These are phyloP conservation scores for Haplosporangium sp. DNA, from an alignment of 371 early-diverging fungal genomes.

Conservation along the genomic window DNA sequence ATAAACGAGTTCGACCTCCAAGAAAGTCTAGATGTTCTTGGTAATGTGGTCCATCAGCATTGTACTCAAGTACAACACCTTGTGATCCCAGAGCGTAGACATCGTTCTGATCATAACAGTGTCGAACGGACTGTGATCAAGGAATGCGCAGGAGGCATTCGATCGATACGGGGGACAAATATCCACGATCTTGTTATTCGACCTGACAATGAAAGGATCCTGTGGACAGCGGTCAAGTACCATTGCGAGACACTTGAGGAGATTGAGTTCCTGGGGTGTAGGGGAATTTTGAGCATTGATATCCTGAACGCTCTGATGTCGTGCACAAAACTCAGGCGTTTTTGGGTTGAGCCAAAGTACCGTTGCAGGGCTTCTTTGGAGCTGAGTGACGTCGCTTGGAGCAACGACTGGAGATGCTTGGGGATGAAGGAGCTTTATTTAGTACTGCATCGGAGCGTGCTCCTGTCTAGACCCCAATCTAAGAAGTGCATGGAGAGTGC, in stretches of 20 bases:
- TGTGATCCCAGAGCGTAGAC: no score
- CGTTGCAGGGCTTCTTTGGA: neutral
- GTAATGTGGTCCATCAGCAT: no score
- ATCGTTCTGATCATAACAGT: no score
- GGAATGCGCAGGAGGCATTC: no score
- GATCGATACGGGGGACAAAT: neutral
- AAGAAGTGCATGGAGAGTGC: neutral
- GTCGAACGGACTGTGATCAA: no score
- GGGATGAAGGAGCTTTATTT: neutral
- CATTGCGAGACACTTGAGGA: neutral
- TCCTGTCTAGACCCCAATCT: no score
- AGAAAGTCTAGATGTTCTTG: no score
- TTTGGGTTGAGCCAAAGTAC: neutral
- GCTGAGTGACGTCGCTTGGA: neutral
- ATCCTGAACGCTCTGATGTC: neutral
- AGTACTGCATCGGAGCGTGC: no score
- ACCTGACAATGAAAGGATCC: no score
- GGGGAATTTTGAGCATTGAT: neutral
- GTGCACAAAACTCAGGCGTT: neutral
- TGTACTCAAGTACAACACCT: no score
- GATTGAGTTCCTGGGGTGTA: neutral
- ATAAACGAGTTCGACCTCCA: no score
- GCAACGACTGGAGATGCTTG: neutral
- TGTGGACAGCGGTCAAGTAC: neutral
- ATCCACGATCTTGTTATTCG: neutral